Conservation (phyloP, 345 rosid species). For the Melaleuca alternifolia region DNA sequence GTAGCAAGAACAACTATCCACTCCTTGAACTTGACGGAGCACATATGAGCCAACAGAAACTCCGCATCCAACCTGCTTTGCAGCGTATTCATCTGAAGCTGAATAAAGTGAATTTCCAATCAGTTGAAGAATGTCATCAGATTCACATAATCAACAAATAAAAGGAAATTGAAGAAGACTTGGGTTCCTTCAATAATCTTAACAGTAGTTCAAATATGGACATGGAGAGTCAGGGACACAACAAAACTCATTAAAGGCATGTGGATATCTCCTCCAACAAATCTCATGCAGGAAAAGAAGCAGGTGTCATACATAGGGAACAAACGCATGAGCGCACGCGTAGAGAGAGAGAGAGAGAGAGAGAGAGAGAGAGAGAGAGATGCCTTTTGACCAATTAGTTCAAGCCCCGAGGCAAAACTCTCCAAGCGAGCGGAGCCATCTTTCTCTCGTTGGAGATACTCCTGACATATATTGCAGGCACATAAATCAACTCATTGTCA, state of each 20-base stretch:
- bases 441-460: slow-evolving; percentile 92
- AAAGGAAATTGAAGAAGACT: neutral
- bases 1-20: slow-evolving; percentile 99
- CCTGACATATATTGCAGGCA: slow-evolving; percentile 34
- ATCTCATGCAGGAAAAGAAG: neutral
- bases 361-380: neutral
- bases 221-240: neutral
- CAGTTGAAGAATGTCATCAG: neutral
- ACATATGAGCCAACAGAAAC: slow-evolving; percentile 95
- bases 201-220: neutral
- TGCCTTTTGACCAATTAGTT: slow-evolving; percentile 84
- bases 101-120: slow-evolving; percentile 4
- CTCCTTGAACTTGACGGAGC: slow-evolving; percentile 96
- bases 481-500: neutral
- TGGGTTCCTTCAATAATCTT: neutral
- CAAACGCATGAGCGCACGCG: neutral
- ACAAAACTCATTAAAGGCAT: neutral
- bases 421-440: slow-evolving; percentile 78
- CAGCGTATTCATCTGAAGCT: slow-evolving; percentile 94
- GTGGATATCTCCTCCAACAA: neutral
- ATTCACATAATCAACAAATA: neutral
- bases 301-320: neutral
- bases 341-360: neutral
- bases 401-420: slow-evolving; percentile 88
- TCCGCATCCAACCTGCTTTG: slow-evolving; percentile 95